phyloP scores from a whole-genome alignment of 2,329 filamentous ascomycete genomes.

The Cordyceps farinosa region DNA sequence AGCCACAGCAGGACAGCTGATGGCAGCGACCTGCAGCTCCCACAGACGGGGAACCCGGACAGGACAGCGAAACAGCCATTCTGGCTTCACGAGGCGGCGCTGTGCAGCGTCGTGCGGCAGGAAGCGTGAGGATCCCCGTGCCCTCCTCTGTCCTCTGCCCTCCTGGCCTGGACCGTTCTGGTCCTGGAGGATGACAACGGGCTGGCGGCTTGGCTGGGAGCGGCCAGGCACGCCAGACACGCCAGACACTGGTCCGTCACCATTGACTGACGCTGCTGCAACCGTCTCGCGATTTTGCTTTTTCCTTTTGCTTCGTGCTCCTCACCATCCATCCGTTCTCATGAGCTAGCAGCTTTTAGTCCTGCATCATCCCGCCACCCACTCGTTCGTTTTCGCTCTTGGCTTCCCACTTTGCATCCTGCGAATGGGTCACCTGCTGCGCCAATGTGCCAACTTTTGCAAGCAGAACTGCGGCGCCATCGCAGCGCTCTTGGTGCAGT shows the following conservation, averaged over 20 bases:
- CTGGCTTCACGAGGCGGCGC: neutral
- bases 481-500: neutral
- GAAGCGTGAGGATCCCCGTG: neutral
- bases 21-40: slow-evolving; percentile 1
- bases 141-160: neutral
- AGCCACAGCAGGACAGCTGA: neutral
- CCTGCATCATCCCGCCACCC: neutral
- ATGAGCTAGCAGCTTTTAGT: neutral
- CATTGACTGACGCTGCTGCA: too few species aligned
- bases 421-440: neutral
- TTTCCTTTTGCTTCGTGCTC: neutral
- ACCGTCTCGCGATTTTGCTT: neutral
- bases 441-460: slow-evolving; percentile 4
- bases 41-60: neutral
- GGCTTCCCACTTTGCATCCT: slow-evolving; percentile 1
- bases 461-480: neutral
- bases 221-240: too few species aligned
- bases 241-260: too few species aligned
- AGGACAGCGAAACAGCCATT: neutral
- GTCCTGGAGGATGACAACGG: neutral
- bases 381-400: neutral
- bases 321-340: neutral
- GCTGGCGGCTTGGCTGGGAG: neutral
- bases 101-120: neutral
- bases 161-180: neutral